Evolutionary conservation across 257 asterid genomes (phyloP).

Genomic region (Marsdenia floribunda): DNA sequence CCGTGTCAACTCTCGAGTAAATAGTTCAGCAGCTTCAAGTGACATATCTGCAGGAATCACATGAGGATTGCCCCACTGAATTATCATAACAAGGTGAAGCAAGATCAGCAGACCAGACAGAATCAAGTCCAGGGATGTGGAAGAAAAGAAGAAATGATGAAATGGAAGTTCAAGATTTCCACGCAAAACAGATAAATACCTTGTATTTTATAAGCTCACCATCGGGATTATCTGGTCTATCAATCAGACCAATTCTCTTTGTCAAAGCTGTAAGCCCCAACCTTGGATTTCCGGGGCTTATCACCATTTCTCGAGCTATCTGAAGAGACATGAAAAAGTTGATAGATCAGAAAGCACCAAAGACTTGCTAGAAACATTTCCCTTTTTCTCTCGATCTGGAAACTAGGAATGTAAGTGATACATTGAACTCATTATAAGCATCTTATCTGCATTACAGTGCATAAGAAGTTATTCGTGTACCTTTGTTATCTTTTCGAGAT

Average conservation of each 20-base stretch:
- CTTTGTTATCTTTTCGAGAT: slow-evolving; percentile 95
- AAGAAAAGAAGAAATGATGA: slow-evolving; percentile 1
- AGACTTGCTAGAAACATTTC: neutral
- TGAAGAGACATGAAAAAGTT: slow-evolving; percentile 24
- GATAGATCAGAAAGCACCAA: slow-evolving; percentile 2
- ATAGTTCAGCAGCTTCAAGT: slow-evolving; percentile 90
- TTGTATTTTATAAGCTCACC: slow-evolving; percentile 73
- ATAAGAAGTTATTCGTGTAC: slow-evolving; percentile 26
- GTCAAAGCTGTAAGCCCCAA: slow-evolving; percentile 93
- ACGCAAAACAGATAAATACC: slow-evolving; percentile 32
- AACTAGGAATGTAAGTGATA: neutral
- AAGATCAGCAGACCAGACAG: slow-evolving; percentile 18
- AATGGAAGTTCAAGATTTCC: slow-evolving; percentile 6
- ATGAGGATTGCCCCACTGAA: slow-evolving; percentile 95
- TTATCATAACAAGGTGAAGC: slow-evolving; percentile 22
- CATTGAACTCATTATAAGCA: neutral
- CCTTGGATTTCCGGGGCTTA: slow-evolving; percentile 82
- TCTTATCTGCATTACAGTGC: neutral
- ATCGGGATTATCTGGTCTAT: slow-evolving; percentile 82
- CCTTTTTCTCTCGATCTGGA: neutral
- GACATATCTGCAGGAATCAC: slow-evolving; percentile 84
- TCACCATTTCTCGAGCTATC: slow-evolving; percentile 99
- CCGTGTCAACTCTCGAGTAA: slow-evolving; percentile 86
- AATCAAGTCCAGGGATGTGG: slow-evolving; percentile 15
- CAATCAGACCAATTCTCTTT: slow-evolving; percentile 61